Percentiles rank a stretch among this genome's conserved stretches.
Conservation (phyloP, 371 early-diverging fungal species). For the Mortierella sp. region DNA sequence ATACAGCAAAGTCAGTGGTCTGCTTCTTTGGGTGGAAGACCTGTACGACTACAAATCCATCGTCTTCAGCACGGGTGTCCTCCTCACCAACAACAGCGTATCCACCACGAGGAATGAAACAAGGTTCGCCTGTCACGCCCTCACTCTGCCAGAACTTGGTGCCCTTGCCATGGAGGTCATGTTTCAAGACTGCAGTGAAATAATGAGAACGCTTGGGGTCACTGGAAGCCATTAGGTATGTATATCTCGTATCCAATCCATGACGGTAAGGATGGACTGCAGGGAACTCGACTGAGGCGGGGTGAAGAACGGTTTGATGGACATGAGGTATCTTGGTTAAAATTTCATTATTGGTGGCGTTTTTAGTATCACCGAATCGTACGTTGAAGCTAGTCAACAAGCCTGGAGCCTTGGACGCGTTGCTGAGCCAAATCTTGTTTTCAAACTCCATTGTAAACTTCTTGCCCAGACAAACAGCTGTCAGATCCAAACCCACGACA, state of each 20-base stretch:
- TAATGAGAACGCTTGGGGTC: slow-evolving; percentile 52
- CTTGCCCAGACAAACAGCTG: slow-evolving; percentile 51
- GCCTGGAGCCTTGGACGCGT: slow-evolving; percentile 52
- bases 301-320: slow-evolving; percentile 34
- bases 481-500: slow-evolving; percentile 42
- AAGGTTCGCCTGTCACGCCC: slow-evolving; percentile 54
- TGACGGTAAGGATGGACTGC: slow-evolving; percentile 52
- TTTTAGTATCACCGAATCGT: slow-evolving; percentile 20
- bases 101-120: slow-evolving; percentile 50
- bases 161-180: slow-evolving; percentile 33
- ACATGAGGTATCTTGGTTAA: slow-evolving; percentile 15
- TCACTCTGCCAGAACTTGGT: slow-evolving; percentile 54
- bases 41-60: slow-evolving; percentile 51
- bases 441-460: slow-evolving; percentile 54
- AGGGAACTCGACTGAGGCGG: slow-evolving; percentile 53
- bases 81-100: slow-evolving; percentile 29
- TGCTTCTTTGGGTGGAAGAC: slow-evolving; percentile 48
- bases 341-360: neutral
- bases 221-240: slow-evolving; percentile 56
- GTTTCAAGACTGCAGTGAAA: slow-evolving; percentile 52
- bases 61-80: slow-evolving; percentile 37
- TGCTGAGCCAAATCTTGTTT: slow-evolving; percentile 49
- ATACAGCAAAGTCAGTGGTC: slow-evolving; percentile 45
- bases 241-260: slow-evolving; percentile 41
- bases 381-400: slow-evolving; percentile 45